Base-by-base conservation (phyloP, 768 basidiomycete genomes). In the Termitomyces sp. region DNA sequence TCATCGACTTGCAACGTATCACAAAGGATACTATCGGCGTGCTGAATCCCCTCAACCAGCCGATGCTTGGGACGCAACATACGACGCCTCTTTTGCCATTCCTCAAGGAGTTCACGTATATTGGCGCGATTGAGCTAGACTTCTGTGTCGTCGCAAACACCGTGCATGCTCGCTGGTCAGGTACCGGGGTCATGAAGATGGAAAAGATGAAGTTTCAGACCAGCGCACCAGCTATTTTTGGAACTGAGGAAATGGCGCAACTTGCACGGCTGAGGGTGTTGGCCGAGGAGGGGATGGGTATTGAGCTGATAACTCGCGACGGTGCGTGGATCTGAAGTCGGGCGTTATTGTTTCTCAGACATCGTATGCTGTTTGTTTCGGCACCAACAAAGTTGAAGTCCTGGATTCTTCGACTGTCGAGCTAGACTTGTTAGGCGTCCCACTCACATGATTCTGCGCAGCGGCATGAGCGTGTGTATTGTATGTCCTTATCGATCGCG, bases 1-100 rank as follows among this genome's bases (percentile, higher is more conserved):
- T 65, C n/a, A 52, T 53, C n/a, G 51, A 61, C 37, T 29, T 65
- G n/a, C 55, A 58, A 7, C 52, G 60, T 14, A 24, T 65, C 22
- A 58, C 64, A 6, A 54, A 61, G 27, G 55, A 60, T 37, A 63
- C 60, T 8, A 58, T 61, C 5, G 51, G 53, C 20, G 57, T 54
- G 9, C 52, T 65, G 16, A 58, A 61, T 18, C 64, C 64, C 3
- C 44, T 49, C 24, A 61, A 61, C 29, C 53, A 47, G 31, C 8
- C n/a, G 34, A 50, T 52, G 41, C 46, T 57, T 27, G 46, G 46
- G 18, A 56, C 57, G 9, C 47, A 55, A 18, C 34, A 53, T 32
- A 53, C n/a, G 10, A 18, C 7, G 27, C 49, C 26, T 7, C 22
- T 64, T 39, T 41, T 61, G 6, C 60, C 60, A 20, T 31, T 53